Base-by-base conservation (phyloP, 108 stramenopile genomes). In the Hondaea fermentalgiana region DNA sequence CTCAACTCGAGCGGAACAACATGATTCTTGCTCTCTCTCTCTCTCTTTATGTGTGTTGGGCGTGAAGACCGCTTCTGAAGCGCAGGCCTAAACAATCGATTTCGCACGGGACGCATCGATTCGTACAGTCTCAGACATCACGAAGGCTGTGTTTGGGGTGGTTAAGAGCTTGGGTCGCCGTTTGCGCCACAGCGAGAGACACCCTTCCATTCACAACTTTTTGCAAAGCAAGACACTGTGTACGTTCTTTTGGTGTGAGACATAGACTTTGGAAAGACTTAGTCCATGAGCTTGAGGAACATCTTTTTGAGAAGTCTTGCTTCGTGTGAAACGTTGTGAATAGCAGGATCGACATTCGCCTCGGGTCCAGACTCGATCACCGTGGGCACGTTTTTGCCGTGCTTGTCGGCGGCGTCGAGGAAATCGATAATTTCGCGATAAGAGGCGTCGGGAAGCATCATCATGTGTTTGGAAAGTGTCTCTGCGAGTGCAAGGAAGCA, bases 401-500 rank as follows among this genome's bases (percentile, higher is more conserved):
- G 91, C 71, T 57, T 35, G 47, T 94, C 94, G 14, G 93, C 93
- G 2, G 92, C 69, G 44, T 94, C 95, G 35, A 97, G 90, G 76
- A 96, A 96, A 14, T 87, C 71, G n/a, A 96, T 87, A 45, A 96
- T 95, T 35, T 96, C 95, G 44, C 90, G 89, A n/a, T 95, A 21
- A 4, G 94, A 92, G 29, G 93, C 72, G 92, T 97, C 95, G 71
- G 94, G 93, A 16, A 97, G 90, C 43, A 90, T 88, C 42, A 94
- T 64, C 92, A 96, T 95, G 49, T 95, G 94, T 90, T 96, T 96
- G 10, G 95, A 89, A 88, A 96, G 88, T 88, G 93, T 93, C 60
- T 95, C 93, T 1, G 95, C 95, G 21, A 96, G 89, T 5, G 95
- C 95, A 71, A 97, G 89, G 76, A 97, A 95, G 87, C 96, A 96